Evolutionary conservation across 352 stramenopile genomes (phyloP).

Genomic region (Thraustochytrium sp.): DNA sequence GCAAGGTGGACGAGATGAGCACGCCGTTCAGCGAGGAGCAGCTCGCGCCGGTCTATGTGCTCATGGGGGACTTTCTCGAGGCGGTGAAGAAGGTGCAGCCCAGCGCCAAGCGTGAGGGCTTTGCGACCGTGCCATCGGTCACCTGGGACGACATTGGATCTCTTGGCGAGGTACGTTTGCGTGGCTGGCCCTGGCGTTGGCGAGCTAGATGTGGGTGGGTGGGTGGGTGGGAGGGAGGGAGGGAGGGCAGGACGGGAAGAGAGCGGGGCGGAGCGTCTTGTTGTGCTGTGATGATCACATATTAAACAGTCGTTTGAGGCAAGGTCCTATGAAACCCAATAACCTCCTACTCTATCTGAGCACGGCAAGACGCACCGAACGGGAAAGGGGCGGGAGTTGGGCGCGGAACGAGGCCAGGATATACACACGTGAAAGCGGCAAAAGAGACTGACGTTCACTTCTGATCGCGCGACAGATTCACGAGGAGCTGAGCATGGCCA

Average conservation of each 20-base stretch:
- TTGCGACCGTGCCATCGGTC: conserved; percentile 95
- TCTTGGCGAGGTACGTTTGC: conserved; percentile 57
- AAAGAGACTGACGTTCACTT: no score
- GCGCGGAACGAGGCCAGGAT: no score
- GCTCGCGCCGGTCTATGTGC: conserved; percentile 83
- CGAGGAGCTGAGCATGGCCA: conserved; percentile 90
- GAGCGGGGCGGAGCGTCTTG: not conserved
- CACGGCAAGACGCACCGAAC: no score
- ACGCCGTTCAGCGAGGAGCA: conserved; percentile 78
- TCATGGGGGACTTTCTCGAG: conserved; percentile 91
- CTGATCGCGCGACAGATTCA: conserved; percentile 70
- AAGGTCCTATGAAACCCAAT: not conserved
- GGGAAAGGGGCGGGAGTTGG: no score
- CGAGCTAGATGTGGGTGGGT: not conserved
- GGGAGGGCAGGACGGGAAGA: no score
- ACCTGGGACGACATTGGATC: conserved; percentile 96
- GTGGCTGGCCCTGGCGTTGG: not conserved
- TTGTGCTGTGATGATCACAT: conserved; percentile 20
- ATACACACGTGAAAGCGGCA: no score
- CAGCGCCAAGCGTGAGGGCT: conserved; percentile 95
- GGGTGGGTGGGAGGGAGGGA: no score
- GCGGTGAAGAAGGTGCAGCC: conserved; percentile 94
- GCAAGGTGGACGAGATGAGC: not conserved
- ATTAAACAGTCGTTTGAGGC: conserved; percentile 6
- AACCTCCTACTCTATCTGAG: conserved; percentile 47